These are phyloP conservation scores for Petasospora fabianii DNA, from an alignment of 1,139 yeast genomes.

Conservation along the genomic window DNA sequence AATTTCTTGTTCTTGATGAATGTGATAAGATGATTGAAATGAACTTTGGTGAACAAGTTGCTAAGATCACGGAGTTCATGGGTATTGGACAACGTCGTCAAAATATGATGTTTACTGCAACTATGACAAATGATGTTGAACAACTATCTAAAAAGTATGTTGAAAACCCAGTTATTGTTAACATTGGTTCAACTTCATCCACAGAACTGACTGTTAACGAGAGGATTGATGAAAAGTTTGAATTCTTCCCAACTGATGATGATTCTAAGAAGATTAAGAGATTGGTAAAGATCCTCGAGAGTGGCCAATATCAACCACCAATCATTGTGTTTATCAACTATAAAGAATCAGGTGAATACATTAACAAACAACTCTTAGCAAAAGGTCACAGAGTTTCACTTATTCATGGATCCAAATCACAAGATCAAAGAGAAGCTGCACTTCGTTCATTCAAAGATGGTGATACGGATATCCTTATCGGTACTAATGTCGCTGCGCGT, in stretches of 20 bases:
- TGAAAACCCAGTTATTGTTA: conserved; percentile 56
- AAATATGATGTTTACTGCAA: conserved; percentile 92
- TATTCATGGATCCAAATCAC: conserved; percentile 85
- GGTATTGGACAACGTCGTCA: conserved; percentile 36
- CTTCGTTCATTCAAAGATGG: conserved; percentile 61
- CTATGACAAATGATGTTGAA: conserved; percentile 76
- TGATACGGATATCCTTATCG: conserved; percentile 64
- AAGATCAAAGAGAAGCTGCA: conserved; percentile 82
- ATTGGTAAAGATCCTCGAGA: conserved; percentile 33
- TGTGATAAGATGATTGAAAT: conserved; percentile 94
- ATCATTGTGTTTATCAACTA: conserved; percentile 80
- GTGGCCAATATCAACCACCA: conserved; percentile 41
- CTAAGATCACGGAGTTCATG: conserved; percentile 38
- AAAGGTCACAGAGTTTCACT: conserved; percentile 51
- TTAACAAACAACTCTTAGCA: conserved; percentile 47
- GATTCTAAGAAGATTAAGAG: conserved; percentile 35
- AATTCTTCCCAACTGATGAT: conserved; percentile 34
- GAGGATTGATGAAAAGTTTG: conserved; percentile 66
- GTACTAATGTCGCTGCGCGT: conserved; percentile 96
- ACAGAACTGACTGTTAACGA: conserved; percentile 35
- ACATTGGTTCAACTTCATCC: conserved; percentile 55
- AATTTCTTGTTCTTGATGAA: conserved; percentile 79
- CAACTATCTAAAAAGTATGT: conserved; percentile 61
- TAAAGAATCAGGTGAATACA: conserved; percentile 65
- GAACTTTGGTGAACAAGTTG: conserved; percentile 85